phyloP scores from a whole-genome alignment of 345 rosid genomes.

The Hibiscus tridactylites region DNA sequence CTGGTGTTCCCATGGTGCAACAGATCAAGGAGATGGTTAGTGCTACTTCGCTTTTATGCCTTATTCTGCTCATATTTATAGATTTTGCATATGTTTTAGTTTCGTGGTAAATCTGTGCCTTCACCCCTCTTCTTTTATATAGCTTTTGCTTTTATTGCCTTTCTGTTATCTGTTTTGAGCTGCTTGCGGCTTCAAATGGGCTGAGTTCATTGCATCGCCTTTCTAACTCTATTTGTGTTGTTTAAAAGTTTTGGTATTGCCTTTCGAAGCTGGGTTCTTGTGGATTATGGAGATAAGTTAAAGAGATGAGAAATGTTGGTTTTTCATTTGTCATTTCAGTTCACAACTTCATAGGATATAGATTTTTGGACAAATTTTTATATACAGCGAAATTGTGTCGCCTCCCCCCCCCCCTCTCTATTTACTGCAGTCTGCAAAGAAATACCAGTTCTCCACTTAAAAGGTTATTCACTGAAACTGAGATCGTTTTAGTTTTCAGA shows the following conservation, averaged over 20 bases:
- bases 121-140: neutral
- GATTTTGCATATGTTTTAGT: neutral
- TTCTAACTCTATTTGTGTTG: neutral
- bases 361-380: neutral
- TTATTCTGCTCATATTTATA: neutral
- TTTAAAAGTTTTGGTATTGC: conserved; percentile 1
- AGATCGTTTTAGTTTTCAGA: neutral
- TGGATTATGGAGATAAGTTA: conserved; percentile 3
- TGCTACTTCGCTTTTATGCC: conserved; percentile 10
- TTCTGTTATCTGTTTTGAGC: conserved; percentile 5
- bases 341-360: neutral
- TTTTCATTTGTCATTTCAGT: neutral
- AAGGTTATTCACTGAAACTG: neutral
- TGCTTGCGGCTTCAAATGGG: conserved; percentile 2
- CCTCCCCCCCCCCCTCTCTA: neutral
- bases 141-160: neutral
- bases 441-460: neutral
- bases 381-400: neutral
- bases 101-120: conserved; percentile 10
- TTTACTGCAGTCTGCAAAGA: neutral
- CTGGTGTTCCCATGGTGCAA: conserved; percentile 41
- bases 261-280: neutral
- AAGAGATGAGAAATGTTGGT: neutral
- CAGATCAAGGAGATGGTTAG: conserved; percentile 61
- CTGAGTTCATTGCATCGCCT: neutral